These are phyloP conservation scores for Melampsora americana DNA, from an alignment of 1,284 basidiomycete genomes.

Conservation along the genomic window DNA sequence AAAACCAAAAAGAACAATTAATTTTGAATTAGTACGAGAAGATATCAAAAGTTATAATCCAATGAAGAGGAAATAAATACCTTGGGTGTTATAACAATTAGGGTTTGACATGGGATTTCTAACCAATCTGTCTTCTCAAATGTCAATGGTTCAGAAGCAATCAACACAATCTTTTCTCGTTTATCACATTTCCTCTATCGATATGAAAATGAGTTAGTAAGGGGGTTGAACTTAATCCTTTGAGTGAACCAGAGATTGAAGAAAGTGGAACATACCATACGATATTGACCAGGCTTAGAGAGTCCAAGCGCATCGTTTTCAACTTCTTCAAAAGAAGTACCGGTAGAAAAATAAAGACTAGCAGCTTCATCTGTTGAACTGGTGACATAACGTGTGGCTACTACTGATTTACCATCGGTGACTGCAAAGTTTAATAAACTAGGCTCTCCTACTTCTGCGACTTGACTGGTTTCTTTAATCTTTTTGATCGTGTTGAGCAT, in stretches of 20 bases:
- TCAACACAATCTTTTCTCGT: conserved; percentile 63
- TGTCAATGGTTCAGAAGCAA: conserved; percentile 81
- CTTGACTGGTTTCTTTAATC: conserved; percentile 72
- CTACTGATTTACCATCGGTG: conserved; percentile 85
- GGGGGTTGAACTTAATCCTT: not conserved
- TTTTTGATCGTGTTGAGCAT: conserved; percentile 80
- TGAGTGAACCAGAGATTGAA: not conserved
- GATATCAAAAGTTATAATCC: not conserved
- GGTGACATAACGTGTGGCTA: conserved; percentile 91
- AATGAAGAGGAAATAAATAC: conserved; percentile 11
- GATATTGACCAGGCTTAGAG: conserved; percentile 73
- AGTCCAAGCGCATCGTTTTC: not conserved
- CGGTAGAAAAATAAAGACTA: conserved; percentile 61
- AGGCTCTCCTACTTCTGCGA: conserved; percentile 68
- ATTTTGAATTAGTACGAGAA: conserved; percentile 50
- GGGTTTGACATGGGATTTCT: conserved; percentile 58
- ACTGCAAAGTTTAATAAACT: conserved; percentile 94
- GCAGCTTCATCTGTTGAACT: conserved; percentile 87
- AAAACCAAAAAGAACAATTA: conserved; percentile 65
- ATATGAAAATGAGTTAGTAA: not conserved
- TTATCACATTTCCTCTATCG: conserved; percentile 78
- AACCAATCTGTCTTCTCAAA: conserved; percentile 68
- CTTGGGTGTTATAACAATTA: conserved; percentile 54
- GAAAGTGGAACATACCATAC: conserved; percentile 69
- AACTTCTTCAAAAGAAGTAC: conserved; percentile 49